Conservation (phyloP, 305 asterid genomes). For the Plantago rigida region DNA sequence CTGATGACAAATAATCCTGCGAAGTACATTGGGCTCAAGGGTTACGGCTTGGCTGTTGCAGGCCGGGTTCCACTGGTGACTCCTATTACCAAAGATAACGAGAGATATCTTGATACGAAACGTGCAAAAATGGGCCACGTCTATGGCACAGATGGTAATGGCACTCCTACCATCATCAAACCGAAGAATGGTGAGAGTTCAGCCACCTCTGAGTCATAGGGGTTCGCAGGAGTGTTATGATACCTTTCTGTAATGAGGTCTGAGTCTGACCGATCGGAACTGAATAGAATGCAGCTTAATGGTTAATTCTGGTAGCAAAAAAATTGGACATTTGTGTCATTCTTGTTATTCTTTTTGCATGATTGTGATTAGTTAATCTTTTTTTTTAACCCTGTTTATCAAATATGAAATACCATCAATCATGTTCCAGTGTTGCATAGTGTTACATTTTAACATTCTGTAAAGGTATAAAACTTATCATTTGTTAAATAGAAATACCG, state of each 20-base stretch:
- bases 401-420: too few species aligned
- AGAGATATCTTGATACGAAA: too few species aligned
- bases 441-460: too few species aligned
- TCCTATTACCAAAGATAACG: too few species aligned
- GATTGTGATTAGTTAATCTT: too few species aligned
- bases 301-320: not conserved
- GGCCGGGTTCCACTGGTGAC: conserved; percentile 53
- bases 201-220: conserved; percentile 6
- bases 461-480: too few species aligned
- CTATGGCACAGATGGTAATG: conserved; percentile 43
- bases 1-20: conserved; percentile 97
- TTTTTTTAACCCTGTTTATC: too few species aligned
- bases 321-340: too few species aligned
- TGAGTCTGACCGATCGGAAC: not conserved
- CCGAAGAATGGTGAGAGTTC: conserved; percentile 18
- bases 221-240: not conserved
- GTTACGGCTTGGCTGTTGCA: conserved; percentile 71
- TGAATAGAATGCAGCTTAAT: not conserved
- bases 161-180: conserved; percentile 35
- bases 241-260: too few species aligned
- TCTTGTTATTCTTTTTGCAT: too few species aligned
- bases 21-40: conserved; percentile 79
- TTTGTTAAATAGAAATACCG: too few species aligned
- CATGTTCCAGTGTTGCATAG: too few species aligned
- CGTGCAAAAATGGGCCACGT: conserved; percentile 53